Evolutionary conservation across 805 yeast genomes (phyloP).

Genomic region (Ogataea ramenticola): DNA sequence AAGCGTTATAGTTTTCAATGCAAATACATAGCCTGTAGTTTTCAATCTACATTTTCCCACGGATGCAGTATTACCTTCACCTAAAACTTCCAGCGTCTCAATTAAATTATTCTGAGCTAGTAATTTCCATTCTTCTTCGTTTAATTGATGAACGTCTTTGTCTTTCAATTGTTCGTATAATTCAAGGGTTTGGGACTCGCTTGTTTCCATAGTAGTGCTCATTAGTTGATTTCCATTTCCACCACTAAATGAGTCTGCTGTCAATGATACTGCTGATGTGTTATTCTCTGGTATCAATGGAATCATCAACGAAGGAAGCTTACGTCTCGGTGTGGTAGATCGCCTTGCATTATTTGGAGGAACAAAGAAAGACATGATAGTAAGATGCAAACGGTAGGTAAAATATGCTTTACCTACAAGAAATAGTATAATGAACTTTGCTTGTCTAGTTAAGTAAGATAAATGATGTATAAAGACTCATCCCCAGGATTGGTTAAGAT

Average conservation of each 20-base stretch:
- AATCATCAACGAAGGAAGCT: slow-evolving; percentile 18
- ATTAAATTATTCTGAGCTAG: slow-evolving; percentile 55
- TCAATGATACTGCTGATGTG: background rate
- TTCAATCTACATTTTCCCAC: slow-evolving; percentile 71
- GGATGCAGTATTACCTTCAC: slow-evolving; percentile 94
- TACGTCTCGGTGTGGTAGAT: slow-evolving; percentile 12
- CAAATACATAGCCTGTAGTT: slow-evolving; percentile 62
- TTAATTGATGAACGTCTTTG: slow-evolving; percentile 44
- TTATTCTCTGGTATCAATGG: slow-evolving; percentile 6
- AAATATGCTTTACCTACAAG: no score
- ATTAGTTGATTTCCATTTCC: no score
- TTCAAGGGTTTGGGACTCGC: slow-evolving; percentile 1
- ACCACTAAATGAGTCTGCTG: background rate
- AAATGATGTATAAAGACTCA: no score
- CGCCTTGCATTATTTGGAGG: background rate
- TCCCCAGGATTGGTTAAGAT: no score
- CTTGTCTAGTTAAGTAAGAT: no score
- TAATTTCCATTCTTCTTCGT: slow-evolving; percentile 69
- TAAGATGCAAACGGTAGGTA: no score
- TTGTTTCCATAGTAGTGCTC: background rate
- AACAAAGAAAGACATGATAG: background rate
- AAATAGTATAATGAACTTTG: no score
- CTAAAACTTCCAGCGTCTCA: slow-evolving; percentile 61
- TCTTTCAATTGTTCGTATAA: background rate
- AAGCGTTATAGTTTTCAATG: slow-evolving; percentile 67